phyloP scores from a whole-genome alignment of 768 basidiomycete species.

The Tricholoma terreum region DNA sequence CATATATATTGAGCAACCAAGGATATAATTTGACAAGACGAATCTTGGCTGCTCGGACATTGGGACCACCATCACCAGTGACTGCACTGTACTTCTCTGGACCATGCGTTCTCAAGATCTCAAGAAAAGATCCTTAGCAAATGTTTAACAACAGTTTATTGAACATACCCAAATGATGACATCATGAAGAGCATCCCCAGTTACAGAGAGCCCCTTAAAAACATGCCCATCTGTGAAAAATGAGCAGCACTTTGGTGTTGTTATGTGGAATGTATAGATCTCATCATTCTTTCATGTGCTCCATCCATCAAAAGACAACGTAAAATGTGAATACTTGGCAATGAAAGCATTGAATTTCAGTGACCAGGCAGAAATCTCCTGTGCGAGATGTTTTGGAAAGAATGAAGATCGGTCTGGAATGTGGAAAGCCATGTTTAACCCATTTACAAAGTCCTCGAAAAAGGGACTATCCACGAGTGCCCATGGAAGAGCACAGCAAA shows the following conservation, averaged over 20 bases:
- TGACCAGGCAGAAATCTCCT: constrained; percentile 14
- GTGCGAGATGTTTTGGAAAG: constrained; percentile 16
- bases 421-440: constrained; percentile 10
- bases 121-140: too few species aligned
- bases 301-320: constrained; percentile 23
- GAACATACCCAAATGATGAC: constrained; percentile 6
- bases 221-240: constrained; percentile 23
- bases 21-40: constrained; percentile 9
- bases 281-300: constrained; percentile 18
- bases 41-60: constrained; percentile 19
- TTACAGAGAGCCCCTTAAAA: constrained; percentile 23
- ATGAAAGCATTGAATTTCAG: constrained; percentile 13
- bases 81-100: constrained; percentile 17
- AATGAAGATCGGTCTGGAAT: constrained; percentile 20
- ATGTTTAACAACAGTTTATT: not conserved
- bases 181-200: constrained; percentile 14
- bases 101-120: constrained; percentile 10
- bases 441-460: constrained; percentile 13
- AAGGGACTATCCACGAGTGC: constrained; percentile 14
- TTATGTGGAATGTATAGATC: constrained; percentile 26
- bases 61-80: constrained; percentile 26
- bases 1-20: constrained; percentile 27
- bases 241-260: constrained; percentile 20
- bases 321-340: constrained; percentile 13
- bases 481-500: constrained; percentile 22